Base-by-base conservation (phyloP, 2,329 filamentous ascomycete genomes). In the Dissoconium aciculare region DNA sequence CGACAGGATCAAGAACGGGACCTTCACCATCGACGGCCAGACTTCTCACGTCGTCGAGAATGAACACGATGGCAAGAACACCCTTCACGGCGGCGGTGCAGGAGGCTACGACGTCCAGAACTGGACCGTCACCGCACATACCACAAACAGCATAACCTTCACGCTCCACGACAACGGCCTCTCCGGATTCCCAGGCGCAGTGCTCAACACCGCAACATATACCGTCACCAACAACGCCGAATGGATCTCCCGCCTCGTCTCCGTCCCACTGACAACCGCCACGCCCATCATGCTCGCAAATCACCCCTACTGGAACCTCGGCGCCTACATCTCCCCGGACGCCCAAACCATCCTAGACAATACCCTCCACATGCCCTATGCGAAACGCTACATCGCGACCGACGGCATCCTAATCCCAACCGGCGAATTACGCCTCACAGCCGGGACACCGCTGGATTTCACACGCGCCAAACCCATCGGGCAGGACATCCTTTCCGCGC, bases 241-340 rank as follows among this genome's bases (percentile, higher is more conserved):
- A 25, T 84, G 78, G 77, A 66, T 79, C 47, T 64, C 83, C 45
- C 75, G 71, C 55, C 82, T 85, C 64, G 59, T 74, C 10, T 79
- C 78, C 24, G 54, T 78, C 33, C 62, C 78, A 3, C 73, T 74
- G 5, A 80, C 75, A 16, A 71, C 79, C 58, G 76, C 74, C 58
- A 85, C 80, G 4, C 80, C 80, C 28, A 82, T 87, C 53, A 85
- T 87, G 79, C 64, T 87, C 35, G 79, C 69, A 50, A 71, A 72
- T 26, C 73, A 77, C 53, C 71, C 69, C 5, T 87, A 87, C 64
- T 87, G 79, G 80, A 85, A 85, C 52, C 62, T 87, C 26, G 79
- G 85, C 47, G 80, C 74, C 17, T 87, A 79, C 46, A 66, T 75
- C 46, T 82, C 84, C 57, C 71, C 76, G 35, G 65, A 78, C 50